Evolutionary conservation across 257 asterid genomes (phyloP).

Genomic region (Solanum megistacrolobum): DNA sequence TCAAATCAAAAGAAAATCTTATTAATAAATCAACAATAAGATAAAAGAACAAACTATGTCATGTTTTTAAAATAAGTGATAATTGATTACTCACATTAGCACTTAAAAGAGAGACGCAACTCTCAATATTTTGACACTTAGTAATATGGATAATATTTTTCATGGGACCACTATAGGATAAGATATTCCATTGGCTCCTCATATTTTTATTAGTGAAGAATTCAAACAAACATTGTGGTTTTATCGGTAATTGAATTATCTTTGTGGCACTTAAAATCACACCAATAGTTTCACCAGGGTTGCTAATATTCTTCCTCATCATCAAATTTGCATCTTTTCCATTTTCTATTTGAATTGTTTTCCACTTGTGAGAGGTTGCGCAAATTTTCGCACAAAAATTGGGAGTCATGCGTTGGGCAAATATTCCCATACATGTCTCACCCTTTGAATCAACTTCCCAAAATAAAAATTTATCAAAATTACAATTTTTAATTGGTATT

Average conservation of each 20-base stretch:
- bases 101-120: constrained; percentile 39
- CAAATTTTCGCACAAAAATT: constrained; percentile 58
- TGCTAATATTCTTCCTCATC: constrained; percentile 43
- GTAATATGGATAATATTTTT: too few relatives aligned
- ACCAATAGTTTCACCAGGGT: constrained; percentile 48
- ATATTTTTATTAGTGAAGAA: too few relatives aligned
- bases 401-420: constrained; percentile 73
- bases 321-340: constrained; percentile 36
- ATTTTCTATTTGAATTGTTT: constrained; percentile 33
- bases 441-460: constrained; percentile 5
- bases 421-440: constrained; percentile 38
- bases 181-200: too few relatives aligned
- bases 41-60: neutral
- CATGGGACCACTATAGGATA: too few relatives aligned
- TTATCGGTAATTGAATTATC: neutral
- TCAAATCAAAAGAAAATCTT: too few relatives aligned
- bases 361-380: constrained; percentile 58
- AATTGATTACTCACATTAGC: neutral
- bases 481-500: neutral
- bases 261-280: constrained; percentile 39
- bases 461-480: neutral
- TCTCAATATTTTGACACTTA: constrained; percentile 51
- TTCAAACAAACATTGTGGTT: too few relatives aligned
- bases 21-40: neutral
- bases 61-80: neutral